Conservation (phyloP, 2,329 filamentous ascomycete species). For the Pseudogymnoascus sp. region DNA sequence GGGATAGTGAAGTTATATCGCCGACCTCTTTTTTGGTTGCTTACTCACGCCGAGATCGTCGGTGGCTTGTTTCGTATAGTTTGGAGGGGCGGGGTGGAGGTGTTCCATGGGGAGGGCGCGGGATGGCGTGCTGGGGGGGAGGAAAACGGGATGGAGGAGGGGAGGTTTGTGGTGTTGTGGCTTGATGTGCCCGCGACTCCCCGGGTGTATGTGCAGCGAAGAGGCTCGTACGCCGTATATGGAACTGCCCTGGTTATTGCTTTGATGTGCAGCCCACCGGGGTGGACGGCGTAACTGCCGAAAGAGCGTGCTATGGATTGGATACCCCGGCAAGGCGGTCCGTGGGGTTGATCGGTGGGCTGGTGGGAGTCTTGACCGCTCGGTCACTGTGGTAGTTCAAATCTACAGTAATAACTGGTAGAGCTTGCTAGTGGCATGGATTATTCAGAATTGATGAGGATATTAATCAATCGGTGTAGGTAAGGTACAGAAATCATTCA, state of each 20-base stretch:
- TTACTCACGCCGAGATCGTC: neutral
- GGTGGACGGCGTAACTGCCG: neutral
- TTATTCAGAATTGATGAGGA: neutral
- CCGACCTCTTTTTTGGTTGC: neutral
- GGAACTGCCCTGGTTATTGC: neutral
- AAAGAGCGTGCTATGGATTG: neutral
- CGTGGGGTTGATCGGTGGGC: neutral
- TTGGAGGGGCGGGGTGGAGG: neutral
- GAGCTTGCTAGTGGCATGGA: neutral
- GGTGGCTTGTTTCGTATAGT: neutral
- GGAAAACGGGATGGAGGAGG: neutral
- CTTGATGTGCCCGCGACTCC: neutral
- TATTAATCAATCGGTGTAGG: neutral
- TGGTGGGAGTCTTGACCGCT: neutral
- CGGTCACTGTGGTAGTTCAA: neutral
- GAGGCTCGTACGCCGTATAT: neutral
- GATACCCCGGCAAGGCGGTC: neutral
- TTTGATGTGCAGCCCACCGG: neutral
- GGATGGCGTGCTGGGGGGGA: neutral
- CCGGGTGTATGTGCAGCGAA: neutral
- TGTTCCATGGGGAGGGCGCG: neutral
- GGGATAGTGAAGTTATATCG: neutral
- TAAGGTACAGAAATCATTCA: neutral
- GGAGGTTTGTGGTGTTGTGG: neutral
- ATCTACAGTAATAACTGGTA: neutral